Conservation (phyloP, 2,329 filamentous ascomycete species). For the Lachnellula cervina region DNA sequence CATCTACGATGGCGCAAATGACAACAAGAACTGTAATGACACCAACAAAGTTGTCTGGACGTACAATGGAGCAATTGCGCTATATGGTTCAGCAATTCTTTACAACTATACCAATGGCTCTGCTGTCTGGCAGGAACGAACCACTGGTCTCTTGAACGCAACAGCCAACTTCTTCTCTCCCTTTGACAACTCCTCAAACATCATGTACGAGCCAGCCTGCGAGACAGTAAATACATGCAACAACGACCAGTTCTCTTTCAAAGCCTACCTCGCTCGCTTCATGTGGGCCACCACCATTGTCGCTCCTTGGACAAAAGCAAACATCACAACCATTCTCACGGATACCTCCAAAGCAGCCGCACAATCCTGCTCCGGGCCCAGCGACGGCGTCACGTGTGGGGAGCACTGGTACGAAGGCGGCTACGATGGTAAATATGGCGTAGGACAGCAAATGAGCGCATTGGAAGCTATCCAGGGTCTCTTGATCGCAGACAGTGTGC, state of each 20-base stretch:
- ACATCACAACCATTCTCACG: slow-evolving; percentile 45
- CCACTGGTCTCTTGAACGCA: slow-evolving; percentile 47
- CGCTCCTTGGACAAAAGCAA: slow-evolving; percentile 47
- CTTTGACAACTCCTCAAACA: slow-evolving; percentile 46
- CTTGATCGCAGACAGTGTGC: slow-evolving; percentile 39
- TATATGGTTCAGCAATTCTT: slow-evolving; percentile 60
- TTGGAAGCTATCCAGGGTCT: slow-evolving; percentile 59
- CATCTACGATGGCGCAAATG: slow-evolving; percentile 60
- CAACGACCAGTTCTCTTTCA: slow-evolving; percentile 62
- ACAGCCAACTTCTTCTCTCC: slow-evolving; percentile 50
- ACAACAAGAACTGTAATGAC: slow-evolving; percentile 44
- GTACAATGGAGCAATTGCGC: slow-evolving; percentile 60
- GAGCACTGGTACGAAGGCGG: slow-evolving; percentile 53
- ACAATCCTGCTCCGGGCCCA: slow-evolving; percentile 51
- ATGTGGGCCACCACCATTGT: slow-evolving; percentile 55
- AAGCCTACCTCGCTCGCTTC: slow-evolving; percentile 61
- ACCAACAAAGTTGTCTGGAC: slow-evolving; percentile 56
- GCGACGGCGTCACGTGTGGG: slow-evolving; percentile 50
- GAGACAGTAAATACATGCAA: slow-evolving; percentile 54
- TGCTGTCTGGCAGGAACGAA: slow-evolving; percentile 49
- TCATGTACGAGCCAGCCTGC: slow-evolving; percentile 65
- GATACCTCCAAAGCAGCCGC: slow-evolving; percentile 53
- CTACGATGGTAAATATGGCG: slow-evolving; percentile 50
- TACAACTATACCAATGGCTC: slow-evolving; percentile 54
- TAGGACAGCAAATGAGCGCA: slow-evolving; percentile 62